phyloP scores from a whole-genome alignment of 208 protist genomes.

The Leptomonas seymouri region DNA sequence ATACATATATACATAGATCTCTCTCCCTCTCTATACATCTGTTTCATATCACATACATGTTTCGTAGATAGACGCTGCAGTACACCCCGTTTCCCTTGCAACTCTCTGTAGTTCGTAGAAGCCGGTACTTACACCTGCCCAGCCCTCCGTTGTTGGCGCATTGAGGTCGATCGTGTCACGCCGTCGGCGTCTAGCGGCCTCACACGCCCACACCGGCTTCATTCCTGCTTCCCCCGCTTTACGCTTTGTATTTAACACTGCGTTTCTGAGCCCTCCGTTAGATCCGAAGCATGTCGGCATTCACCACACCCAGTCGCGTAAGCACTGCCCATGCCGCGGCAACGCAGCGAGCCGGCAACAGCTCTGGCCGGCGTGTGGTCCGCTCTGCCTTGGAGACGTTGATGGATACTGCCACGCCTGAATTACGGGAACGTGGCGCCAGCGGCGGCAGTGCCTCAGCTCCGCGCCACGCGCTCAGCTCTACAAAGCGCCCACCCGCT shows the following conservation, averaged over 20 bases:
- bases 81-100: background rate
- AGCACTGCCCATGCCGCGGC: background rate
- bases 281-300: conserved; percentile 43
- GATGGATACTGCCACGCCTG: conserved; percentile 61
- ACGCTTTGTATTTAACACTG: background rate
- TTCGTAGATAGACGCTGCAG: conserved; percentile 14
- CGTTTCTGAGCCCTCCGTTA: too few species aligned
- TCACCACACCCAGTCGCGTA: conserved; percentile 31
- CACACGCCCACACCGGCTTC: too few species aligned
- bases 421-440: conserved; percentile 19
- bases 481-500: background rate
- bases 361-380: conserved; percentile 56
- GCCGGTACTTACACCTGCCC: too few species aligned
- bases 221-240: too few species aligned
- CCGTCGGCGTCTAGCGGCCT: too few species aligned
- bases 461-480: background rate
- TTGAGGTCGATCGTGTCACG: too few species aligned
- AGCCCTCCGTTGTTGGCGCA: too few species aligned
- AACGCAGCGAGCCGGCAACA: conserved; percentile 21
- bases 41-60: conserved; percentile 2
- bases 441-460: background rate
- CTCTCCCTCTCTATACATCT: conserved; percentile 6
- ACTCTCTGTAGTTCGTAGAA: too few species aligned
- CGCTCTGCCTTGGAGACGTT: conserved; percentile 76
- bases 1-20: too few species aligned